Evolutionary conservation across 208 protist genomes (phyloP).

Genomic region (Phytomonas francai): DNA sequence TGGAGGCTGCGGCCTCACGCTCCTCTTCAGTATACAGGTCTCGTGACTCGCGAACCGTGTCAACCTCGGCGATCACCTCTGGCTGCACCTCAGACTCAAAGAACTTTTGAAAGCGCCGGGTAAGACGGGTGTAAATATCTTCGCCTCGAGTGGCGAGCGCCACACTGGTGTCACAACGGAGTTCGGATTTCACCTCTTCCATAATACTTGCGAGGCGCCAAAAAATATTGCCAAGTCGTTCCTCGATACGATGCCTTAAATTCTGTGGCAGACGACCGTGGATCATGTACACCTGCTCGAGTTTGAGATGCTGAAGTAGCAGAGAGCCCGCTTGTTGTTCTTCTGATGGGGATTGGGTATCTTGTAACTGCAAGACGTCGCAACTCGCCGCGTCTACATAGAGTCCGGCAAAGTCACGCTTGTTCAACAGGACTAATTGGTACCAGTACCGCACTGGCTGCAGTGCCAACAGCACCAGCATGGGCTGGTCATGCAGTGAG

Average conservation of each 20-base stretch:
- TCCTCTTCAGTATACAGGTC: constrained; percentile 55
- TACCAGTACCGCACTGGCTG: constrained; percentile 76
- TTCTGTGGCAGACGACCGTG: constrained; percentile 34
- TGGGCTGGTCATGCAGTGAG: constrained; percentile 82
- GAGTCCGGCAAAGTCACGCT: constrained; percentile 58
- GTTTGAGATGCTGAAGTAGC: constrained; percentile 14
- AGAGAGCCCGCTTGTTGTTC: background rate
- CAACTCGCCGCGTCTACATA: constrained; percentile 29
- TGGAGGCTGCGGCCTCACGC: constrained; percentile 14
- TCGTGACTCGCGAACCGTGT: constrained; percentile 40
- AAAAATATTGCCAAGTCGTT: constrained; percentile 21
- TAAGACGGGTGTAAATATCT: constrained; percentile 30
- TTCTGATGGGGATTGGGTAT: background rate
- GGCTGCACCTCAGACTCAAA: constrained; percentile 57
- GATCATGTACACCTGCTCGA: constrained; percentile 43
- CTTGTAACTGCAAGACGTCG: background rate
- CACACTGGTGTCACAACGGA: constrained; percentile 43
- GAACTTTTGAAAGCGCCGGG: constrained; percentile 21
- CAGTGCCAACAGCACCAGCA: constrained; percentile 76
- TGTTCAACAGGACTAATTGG: constrained; percentile 58
- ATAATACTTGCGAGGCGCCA: constrained; percentile 14
- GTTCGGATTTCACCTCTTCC: constrained; percentile 26
- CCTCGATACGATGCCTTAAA: background rate
- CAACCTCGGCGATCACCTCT: constrained; percentile 77
- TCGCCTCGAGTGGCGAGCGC: constrained; percentile 65